Evolutionary conservation across 805 yeast species (phyloP).

Genomic region (Ogataea methylovora): DNA sequence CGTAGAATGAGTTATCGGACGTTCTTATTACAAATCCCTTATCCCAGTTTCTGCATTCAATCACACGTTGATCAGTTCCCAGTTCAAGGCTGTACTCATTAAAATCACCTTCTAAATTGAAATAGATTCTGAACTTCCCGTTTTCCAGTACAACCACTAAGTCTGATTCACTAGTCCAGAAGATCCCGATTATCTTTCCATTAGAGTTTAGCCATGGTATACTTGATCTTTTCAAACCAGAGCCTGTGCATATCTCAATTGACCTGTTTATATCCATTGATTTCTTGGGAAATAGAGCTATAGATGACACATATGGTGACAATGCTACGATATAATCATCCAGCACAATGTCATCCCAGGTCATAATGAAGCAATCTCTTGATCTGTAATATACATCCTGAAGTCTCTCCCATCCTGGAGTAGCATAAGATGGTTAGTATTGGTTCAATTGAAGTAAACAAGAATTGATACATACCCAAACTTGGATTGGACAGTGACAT

Average conservation of each 20-base stretch:
- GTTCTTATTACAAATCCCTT: slow-evolving; percentile 38
- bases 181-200: slow-evolving; percentile 47
- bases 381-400: slow-evolving; percentile 62
- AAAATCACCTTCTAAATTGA: slow-evolving; percentile 63
- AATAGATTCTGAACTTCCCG: slow-evolving; percentile 49
- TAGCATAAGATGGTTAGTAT: slow-evolving; percentile 26
- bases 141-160: slow-evolving; percentile 47
- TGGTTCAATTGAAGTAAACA: not conserved
- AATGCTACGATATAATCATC: slow-evolving; percentile 37
- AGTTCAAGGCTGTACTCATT: slow-evolving; percentile 38
- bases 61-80: slow-evolving; percentile 19
- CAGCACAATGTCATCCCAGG: slow-evolving; percentile 41
- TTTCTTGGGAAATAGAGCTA: slow-evolving; percentile 39
- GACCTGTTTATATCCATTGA: slow-evolving; percentile 3
- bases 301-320: slow-evolving; percentile 46
- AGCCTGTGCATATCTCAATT: slow-evolving; percentile 26
- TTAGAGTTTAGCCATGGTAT: slow-evolving; percentile 38
- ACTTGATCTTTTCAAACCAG: slow-evolving; percentile 21
- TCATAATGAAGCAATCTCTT: slow-evolving; percentile 46
- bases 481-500: slow-evolving; percentile 24
- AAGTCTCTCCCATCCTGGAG: slow-evolving; percentile 70
- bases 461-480: slow-evolving; percentile 13
- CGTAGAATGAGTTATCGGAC: slow-evolving; percentile 32
- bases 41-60: slow-evolving; percentile 31
- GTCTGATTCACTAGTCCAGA: slow-evolving; percentile 46